Base-by-base conservation (phyloP, 148 eudicot species). In the Agrostemma githago region DNA sequence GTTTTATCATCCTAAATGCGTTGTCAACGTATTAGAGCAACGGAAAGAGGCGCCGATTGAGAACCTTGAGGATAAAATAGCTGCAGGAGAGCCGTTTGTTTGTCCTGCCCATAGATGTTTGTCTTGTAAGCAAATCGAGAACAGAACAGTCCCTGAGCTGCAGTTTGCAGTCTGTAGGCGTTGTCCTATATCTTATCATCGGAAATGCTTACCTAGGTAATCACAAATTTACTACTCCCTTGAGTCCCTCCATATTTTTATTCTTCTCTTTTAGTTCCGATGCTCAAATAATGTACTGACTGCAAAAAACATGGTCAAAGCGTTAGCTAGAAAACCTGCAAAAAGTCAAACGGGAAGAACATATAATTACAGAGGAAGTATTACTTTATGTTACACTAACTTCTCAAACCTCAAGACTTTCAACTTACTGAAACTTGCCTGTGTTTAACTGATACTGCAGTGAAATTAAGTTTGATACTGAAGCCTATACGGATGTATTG, bases 141-240 rank as follows among this genome's bases (percentile, higher is more conserved):
- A 87, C 54, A 83, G 85, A 76, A 74, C 79, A 40, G 74, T 71
- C 66, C 48, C 39, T 59, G 88, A 85, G 7, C 75, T 89, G 85
- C 92, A 90, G 77, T 93, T 90, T 84, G 96, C 96, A 37, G 66
- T 88, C 51, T 93, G 98, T 72, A 85, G 98, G 72, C 98, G 96
- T 70, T 93, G 98, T 79, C 98, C 98, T 8, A 88, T 85, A 81
- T 84, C 92, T 72, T 93, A 89, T 81, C 96, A 93, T 69, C 76
- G 92, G 62, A 86, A 89, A 82, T 93, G 98, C 86, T 85, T 93
- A 65, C 98, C 98, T 66, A 85, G 88, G 98, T 90, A 74, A 71
- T 62, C 51, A 15, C 5, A 17, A 16, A 2, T 51, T 51, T 51
- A 51, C 54, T 1, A 48, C 56, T 51, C 56, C 56, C 56, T 51